These are phyloP conservation scores for Amanita brunnescens DNA, from an alignment of 768 basidiomycete genomes.

Conservation along the genomic window DNA sequence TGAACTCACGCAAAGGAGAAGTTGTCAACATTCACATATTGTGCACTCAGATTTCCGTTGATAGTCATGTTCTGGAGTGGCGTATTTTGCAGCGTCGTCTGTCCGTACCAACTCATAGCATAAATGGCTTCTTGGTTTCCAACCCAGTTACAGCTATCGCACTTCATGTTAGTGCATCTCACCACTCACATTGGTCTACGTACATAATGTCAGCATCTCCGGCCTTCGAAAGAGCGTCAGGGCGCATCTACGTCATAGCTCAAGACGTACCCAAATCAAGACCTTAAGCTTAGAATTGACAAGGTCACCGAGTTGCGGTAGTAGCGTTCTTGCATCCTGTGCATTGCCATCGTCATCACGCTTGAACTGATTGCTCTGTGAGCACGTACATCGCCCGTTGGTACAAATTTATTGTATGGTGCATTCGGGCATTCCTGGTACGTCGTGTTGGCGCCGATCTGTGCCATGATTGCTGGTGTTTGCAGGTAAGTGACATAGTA, in stretches of 20 bases:
- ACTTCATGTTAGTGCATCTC: background rate
- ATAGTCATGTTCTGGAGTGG: slow-evolving; percentile 51
- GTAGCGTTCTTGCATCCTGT: slow-evolving; percentile 44
- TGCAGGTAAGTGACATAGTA: slow-evolving; percentile 42
- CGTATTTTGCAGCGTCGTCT: slow-evolving; percentile 27
- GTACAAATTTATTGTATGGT: slow-evolving; percentile 31
- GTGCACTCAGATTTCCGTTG: slow-evolving; percentile 39
- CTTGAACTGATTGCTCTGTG: background rate
- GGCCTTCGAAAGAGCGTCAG: slow-evolving; percentile 20
- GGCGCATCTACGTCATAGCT: slow-evolving; percentile 10
- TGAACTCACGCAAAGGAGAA: slow-evolving; percentile 54
- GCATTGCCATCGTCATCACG: background rate
- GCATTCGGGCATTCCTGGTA: slow-evolving; percentile 43
- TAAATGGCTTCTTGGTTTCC: slow-evolving; percentile 34
- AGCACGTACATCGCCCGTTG: slow-evolving; percentile 47
- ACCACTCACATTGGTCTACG: slow-evolving; percentile 5
- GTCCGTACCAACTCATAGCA: slow-evolving; percentile 39
- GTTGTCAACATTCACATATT: slow-evolving; percentile 58
- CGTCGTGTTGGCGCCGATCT: slow-evolving; percentile 43
- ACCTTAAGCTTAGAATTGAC: slow-evolving; percentile 34
- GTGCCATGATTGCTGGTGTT: slow-evolving; percentile 23
- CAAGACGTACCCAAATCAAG: slow-evolving; percentile 34
- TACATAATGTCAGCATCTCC: slow-evolving; percentile 48
- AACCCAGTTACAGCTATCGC: slow-evolving; percentile 37
- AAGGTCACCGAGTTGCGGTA: slow-evolving; percentile 39